Conservation (phyloP, 2,329 filamentous ascomycete genomes). For the Sphaceloma murrayae region DNA sequence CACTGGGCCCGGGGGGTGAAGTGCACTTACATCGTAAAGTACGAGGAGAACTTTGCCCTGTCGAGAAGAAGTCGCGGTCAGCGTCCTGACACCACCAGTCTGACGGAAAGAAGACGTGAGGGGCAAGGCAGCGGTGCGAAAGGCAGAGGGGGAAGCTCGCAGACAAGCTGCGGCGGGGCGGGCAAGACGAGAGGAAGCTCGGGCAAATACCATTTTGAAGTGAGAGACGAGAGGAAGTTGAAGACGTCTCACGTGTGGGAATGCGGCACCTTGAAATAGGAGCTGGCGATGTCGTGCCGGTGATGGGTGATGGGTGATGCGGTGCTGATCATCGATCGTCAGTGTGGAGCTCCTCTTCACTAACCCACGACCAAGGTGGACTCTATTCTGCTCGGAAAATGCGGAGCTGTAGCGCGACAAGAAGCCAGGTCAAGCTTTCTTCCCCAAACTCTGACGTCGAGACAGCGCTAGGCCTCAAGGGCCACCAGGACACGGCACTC, state of each 20-base stretch:
- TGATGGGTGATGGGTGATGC: neutral
- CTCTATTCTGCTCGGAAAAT: conserved; percentile 11
- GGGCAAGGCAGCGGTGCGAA: conserved; percentile 33
- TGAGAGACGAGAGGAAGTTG: neutral
- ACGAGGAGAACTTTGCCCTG: conserved; percentile 95
- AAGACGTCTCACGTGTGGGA: neutral
- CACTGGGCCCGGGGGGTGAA: conserved; percentile 10
- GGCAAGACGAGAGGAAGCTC: conserved; percentile 49
- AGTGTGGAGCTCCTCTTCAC: neutral
- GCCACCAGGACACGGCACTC: neutral
- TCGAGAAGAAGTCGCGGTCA: conserved; percentile 55
- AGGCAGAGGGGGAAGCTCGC: conserved; percentile 34
- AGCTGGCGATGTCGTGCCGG: neutral
- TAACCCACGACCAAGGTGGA: too few relatives aligned
- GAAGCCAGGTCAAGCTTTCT: conserved; percentile 15
- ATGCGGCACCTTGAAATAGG: neutral
- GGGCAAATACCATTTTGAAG: conserved; percentile 51
- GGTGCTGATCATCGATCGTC: conserved; percentile 6
- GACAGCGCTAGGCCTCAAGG: neutral
- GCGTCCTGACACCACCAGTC: conserved; percentile 47
- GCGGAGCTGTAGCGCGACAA: too few relatives aligned
- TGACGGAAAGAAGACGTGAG: conserved; percentile 29
- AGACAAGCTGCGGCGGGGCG: conserved; percentile 47
- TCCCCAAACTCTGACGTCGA: conserved; percentile 8
- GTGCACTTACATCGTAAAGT: conserved; percentile 69